Conservation (phyloP, 306 rosid genomes). For the Elaeagnus macrophylla region DNA sequence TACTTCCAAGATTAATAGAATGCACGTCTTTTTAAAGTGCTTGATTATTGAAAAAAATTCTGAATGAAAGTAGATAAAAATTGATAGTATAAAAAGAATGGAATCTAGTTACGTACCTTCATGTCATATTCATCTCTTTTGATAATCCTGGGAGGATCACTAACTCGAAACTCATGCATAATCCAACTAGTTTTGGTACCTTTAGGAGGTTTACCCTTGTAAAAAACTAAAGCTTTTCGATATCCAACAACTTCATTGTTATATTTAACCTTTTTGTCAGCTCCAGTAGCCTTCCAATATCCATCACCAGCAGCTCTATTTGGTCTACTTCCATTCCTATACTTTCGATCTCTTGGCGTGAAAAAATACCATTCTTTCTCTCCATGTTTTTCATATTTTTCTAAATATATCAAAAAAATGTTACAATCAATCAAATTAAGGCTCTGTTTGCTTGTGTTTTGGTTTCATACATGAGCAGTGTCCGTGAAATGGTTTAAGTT, state of each 20-base stretch:
- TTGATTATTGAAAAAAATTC: too few relatives aligned
- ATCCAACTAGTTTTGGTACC: conserved; percentile 20
- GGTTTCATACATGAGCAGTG: too few relatives aligned
- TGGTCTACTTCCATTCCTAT: background rate
- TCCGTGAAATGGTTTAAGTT: too few relatives aligned
- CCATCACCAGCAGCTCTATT: background rate
- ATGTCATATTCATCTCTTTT: too few relatives aligned
- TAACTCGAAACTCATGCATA: conserved; percentile 20
- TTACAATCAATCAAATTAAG: background rate
- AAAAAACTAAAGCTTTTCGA: conserved; percentile 12
- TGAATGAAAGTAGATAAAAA: too few relatives aligned
- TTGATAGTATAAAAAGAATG: too few relatives aligned
- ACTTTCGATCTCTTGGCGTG: background rate
- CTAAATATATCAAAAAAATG: background rate
- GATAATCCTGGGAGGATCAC: too few relatives aligned
- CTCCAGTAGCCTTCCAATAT: background rate
- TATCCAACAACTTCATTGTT: background rate
- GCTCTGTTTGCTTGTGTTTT: too few relatives aligned
- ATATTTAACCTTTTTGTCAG: background rate
- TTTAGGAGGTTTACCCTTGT: conserved; percentile 18
- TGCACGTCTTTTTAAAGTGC: too few relatives aligned
- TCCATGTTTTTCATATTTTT: too few relatives aligned
- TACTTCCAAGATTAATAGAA: too few relatives aligned
- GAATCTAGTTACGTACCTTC: too few relatives aligned
- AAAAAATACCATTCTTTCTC: background rate